Evolutionary conservation across 1,284 basidiomycete species (phyloP).

Genomic region (Ceratorhiza oryzae-sativae): DNA sequence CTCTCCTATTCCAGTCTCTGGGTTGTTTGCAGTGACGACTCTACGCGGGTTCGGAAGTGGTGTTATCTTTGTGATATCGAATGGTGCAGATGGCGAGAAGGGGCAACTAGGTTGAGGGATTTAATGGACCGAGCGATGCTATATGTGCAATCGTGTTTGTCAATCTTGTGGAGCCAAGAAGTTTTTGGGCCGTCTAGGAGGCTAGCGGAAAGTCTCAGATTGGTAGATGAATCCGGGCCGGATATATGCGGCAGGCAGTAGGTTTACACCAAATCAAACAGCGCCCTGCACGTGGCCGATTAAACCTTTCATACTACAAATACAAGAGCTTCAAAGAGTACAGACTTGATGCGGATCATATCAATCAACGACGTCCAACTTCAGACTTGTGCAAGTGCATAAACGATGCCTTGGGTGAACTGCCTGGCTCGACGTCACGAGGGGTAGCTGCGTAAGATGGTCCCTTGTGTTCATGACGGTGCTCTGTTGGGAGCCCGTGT

Average conservation of each 20-base stretch:
- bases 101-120: not conserved
- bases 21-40: conserved; percentile 60
- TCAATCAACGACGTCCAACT: conserved; percentile 20
- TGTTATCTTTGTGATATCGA: conserved; percentile 26
- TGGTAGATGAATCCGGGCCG: conserved; percentile 1
- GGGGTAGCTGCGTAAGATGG: conserved; percentile 14
- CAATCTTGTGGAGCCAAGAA: not conserved
- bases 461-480: conserved; percentile 11
- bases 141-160: no score
- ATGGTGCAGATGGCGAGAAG: not conserved
- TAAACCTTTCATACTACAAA: not conserved
- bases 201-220: not conserved
- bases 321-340: not conserved
- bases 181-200: not conserved
- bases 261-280: not conserved
- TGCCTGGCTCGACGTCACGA: conserved; percentile 6
- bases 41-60: conserved; percentile 54
- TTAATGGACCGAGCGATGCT: no score
- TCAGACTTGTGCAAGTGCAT: conserved; percentile 35
- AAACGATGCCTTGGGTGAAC: conserved; percentile 32
- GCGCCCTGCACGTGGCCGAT: not conserved
- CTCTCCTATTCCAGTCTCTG: conserved; percentile 16
- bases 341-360: not conserved
- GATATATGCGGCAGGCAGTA: not conserved
- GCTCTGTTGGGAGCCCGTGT: conserved; percentile 30